phyloP scores from a whole-genome alignment of 805 yeast genomes.

The Yarrowia osloensis region DNA sequence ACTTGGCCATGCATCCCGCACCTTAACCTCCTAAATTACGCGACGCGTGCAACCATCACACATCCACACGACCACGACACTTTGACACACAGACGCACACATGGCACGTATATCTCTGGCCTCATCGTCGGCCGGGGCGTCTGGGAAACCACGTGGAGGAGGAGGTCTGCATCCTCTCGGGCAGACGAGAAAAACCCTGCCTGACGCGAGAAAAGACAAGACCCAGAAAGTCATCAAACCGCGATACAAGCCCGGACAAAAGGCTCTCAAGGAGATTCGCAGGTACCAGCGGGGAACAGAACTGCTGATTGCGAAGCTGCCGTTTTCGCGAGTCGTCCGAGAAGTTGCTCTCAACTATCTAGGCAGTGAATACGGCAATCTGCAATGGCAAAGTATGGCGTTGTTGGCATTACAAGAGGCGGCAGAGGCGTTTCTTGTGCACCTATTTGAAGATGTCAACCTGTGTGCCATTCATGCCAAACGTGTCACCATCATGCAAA shows the following conservation, averaged over 20 bases:
- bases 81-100: background rate
- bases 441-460: constrained; percentile 96
- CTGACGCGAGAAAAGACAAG: background rate
- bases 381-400: constrained; percentile 97
- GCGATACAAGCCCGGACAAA: constrained; percentile 93
- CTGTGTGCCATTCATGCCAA: constrained; percentile 98
- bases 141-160: background rate
- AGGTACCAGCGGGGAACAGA: constrained; percentile 97
- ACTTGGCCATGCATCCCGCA: background rate
- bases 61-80: background rate
- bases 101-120: constrained; percentile 21
- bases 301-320: constrained; percentile 90
- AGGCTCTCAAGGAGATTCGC: constrained; percentile 94
- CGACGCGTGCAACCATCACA: constrained; percentile 2
- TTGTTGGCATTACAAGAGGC: constrained; percentile 98
- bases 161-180: constrained; percentile 7
- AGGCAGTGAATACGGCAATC: constrained; percentile 55
- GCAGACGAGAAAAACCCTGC: background rate
- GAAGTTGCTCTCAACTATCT: constrained; percentile 68
- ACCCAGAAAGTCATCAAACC: background rate
- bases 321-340: constrained; percentile 95
- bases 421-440: constrained; percentile 95
- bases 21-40: constrained; percentile 5
- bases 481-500: constrained; percentile 98
- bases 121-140: constrained; percentile 4